phyloP scores from a whole-genome alignment of 73 alveolate genomes.

The Symbiodinium natans region DNA sequence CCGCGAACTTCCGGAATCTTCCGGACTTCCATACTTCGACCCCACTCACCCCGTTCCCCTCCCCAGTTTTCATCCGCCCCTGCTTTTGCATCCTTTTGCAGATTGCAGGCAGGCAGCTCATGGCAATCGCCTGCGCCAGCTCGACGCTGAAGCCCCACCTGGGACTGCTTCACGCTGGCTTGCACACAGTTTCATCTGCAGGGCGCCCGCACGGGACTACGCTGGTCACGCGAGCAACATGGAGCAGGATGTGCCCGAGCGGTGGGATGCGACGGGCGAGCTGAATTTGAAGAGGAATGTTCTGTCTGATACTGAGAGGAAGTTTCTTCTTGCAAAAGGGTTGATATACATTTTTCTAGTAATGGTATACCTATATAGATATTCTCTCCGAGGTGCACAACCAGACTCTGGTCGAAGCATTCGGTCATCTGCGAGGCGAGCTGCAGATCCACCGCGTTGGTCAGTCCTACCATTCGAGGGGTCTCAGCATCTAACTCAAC shows the following conservation, averaged over 20 bases:
- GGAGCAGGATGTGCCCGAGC: no score
- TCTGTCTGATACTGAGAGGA: neutral
- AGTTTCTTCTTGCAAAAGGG: neutral
- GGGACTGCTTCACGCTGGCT: no score
- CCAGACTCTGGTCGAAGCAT: conserved; percentile 39
- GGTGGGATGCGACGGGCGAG: no score
- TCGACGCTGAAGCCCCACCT: conserved; percentile 81
- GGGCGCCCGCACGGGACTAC: no score
- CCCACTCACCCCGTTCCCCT: neutral
- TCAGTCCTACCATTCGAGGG: conserved; percentile 11
- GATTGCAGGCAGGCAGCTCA: conserved; percentile 6
- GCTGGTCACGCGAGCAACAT: no score
- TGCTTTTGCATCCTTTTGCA: neutral
- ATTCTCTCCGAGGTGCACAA: no score
- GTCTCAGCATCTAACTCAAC: no score
- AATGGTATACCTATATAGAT: no score
- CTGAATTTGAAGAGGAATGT: no score
- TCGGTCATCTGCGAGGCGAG: conserved; percentile 74
- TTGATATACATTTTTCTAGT: no score
- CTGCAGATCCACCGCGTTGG: conserved; percentile 65
- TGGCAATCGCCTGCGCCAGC: conserved; percentile 36
- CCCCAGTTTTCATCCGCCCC: neutral
- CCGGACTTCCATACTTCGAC: neutral
- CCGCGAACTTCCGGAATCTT: neutral
- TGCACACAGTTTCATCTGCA: no score